A percentile compares a stretch with the other conserved stretches of the same genome.
Conservation (phyloP, 257 asterid species). For the Solanum gandarillasii region DNA sequence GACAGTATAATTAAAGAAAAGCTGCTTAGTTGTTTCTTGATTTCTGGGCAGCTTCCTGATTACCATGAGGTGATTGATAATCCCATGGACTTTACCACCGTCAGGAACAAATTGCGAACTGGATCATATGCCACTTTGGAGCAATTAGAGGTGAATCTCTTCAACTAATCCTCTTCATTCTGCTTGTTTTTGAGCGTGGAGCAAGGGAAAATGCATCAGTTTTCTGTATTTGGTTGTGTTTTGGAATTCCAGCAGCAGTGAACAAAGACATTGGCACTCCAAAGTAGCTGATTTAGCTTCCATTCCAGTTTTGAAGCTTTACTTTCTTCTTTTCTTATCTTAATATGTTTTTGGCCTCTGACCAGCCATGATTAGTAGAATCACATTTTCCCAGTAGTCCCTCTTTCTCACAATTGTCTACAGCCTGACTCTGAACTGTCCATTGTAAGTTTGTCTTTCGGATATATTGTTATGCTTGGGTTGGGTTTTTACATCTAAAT, state of each 20-base stretch:
- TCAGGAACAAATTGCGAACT: constrained; percentile 73
- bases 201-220: background rate
- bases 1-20: background rate
- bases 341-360: background rate
- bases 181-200: background rate
- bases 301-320: background rate
- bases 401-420: background rate
- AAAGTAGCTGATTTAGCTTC: background rate
- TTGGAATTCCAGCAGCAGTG: background rate
- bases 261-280: background rate
- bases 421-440: background rate
- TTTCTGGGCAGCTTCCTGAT: constrained; percentile 78
- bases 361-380: background rate
- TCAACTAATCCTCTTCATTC: background rate
- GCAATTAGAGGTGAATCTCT: constrained; percentile 62
- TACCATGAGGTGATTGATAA: constrained; percentile 77
- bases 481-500: background rate
- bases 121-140: constrained; percentile 66
- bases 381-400: background rate
- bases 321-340: background rate
- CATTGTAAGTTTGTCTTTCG: background rate
- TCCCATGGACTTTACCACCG: constrained; percentile 97
- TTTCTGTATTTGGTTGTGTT: background rate
- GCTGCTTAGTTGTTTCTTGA: background rate
- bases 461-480: background rate